These are phyloP conservation scores for Cyanophora paradoxa DNA, from an alignment of 78 protist genomes.

Conservation along the genomic window DNA sequence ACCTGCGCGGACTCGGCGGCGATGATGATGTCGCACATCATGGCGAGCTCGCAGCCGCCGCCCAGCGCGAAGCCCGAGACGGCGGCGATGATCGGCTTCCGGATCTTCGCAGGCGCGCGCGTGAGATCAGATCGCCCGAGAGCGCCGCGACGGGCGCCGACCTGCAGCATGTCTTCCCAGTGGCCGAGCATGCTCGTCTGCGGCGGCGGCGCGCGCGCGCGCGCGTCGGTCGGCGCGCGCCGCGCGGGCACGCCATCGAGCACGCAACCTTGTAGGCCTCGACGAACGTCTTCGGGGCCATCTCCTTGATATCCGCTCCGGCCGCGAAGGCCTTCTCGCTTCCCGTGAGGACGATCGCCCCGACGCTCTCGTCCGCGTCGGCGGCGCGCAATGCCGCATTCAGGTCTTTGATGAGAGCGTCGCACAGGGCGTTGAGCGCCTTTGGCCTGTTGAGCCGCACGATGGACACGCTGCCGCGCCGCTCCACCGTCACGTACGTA, in stretches of 20 bases:
- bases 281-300: slow-evolving; percentile 47
- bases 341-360: slow-evolving; percentile 85
- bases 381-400: slow-evolving; percentile 33
- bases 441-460: slow-evolving; percentile 80
- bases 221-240: no score
- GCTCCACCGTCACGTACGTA: not conserved
- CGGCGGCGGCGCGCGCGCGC: no score
- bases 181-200: slow-evolving; percentile 48
- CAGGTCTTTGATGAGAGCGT: slow-evolving; percentile 62
- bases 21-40: slow-evolving; percentile 77
- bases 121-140: no score
- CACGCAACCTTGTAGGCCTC: no score
- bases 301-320: slow-evolving; percentile 95
- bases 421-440: slow-evolving; percentile 89
- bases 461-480: slow-evolving; percentile 42
- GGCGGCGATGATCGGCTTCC: slow-evolving; percentile 93
- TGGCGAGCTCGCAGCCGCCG: slow-evolving; percentile 90
- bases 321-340: slow-evolving; percentile 91
- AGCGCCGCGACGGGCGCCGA: no score
- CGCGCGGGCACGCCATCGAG: no score
- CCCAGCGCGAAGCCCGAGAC: slow-evolving; percentile 94
- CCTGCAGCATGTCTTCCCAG: slow-evolving; percentile 49
- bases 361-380: slow-evolving; percentile 64
- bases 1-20: slow-evolving; percentile 2
- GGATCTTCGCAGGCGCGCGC: no score